Conservation (phyloP, 2,329 filamentous ascomycete species). For the Cladophialophora yegresii region DNA sequence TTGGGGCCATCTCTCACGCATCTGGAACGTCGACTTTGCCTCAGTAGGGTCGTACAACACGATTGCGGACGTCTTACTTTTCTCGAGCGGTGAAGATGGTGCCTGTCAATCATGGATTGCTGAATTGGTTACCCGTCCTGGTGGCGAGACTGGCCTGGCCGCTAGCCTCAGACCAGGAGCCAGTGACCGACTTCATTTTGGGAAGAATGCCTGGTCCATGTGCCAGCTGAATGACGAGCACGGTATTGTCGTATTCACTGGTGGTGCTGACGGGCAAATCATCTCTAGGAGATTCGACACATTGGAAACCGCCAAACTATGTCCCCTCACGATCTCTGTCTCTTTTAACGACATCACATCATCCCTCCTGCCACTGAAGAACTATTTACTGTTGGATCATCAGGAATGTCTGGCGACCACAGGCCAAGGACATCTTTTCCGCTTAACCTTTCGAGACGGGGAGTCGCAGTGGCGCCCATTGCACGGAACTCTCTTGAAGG, state of each 20-base stretch:
- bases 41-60: slow-evolving; percentile 36
- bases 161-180: slow-evolving; percentile 48
- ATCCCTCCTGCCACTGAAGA: slow-evolving; percentile 23
- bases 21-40: slow-evolving; percentile 81
- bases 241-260: slow-evolving; percentile 62
- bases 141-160: slow-evolving; percentile 12
- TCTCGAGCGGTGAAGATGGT: slow-evolving; percentile 85
- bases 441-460: slow-evolving; percentile 1
- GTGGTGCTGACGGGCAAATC: slow-evolving; percentile 78
- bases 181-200: slow-evolving; percentile 67
- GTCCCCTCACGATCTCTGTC: slow-evolving; percentile 1
- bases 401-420: slow-evolving; percentile 27
- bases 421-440: slow-evolving; percentile 27
- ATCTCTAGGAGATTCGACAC: slow-evolving; percentile 38
- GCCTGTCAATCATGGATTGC: slow-evolving; percentile 73
- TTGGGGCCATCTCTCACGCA: slow-evolving; percentile 86
- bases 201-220: slow-evolving; percentile 89
- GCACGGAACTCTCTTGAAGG: neutral
- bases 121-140: slow-evolving; percentile 40
- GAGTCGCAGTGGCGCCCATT: slow-evolving; percentile 7
- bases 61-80: slow-evolving; percentile 52
- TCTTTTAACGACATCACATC: slow-evolving; percentile 25
- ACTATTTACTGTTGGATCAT: slow-evolving; percentile 25
- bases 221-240: slow-evolving; percentile 44
- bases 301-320: neutral